Percentiles rank a stretch among this genome's conserved stretches.
These are phyloP conservation scores for Quercus berberidifolia DNA, from an alignment of 306 rosid genomes.

Conservation along the genomic window DNA sequence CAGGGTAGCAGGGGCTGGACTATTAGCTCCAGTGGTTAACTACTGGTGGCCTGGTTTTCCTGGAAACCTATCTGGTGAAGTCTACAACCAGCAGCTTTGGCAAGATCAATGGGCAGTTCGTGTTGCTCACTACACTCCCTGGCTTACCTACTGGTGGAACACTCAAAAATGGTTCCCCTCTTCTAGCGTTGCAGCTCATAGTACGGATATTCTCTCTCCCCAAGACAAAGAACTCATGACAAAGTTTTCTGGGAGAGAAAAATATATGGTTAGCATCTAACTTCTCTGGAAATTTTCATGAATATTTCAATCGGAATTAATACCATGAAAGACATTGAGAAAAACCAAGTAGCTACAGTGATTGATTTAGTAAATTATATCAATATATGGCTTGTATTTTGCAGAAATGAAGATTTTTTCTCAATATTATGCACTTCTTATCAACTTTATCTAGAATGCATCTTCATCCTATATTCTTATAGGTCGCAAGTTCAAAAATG, in stretches of 20 bases:
- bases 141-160: slow-evolving; percentile 96
- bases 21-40: slow-evolving; percentile 68
- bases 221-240: slow-evolving; percentile 40
- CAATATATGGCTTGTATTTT: neutral
- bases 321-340: neutral
- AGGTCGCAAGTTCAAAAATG: neutral
- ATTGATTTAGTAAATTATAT: neutral
- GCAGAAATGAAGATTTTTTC: neutral
- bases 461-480: neutral
- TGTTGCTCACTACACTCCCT: slow-evolving; percentile 69
- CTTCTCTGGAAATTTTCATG: neutral
- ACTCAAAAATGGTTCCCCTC: slow-evolving; percentile 79
- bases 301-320: neutral
- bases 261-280: slow-evolving; percentile 25
- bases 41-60: slow-evolving; percentile 89
- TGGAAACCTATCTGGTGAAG: slow-evolving; percentile 53
- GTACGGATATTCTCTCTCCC: slow-evolving; percentile 23
- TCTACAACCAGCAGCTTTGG: slow-evolving; percentile 22
- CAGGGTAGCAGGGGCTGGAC: slow-evolving; percentile 81
- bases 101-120: slow-evolving; percentile 78
- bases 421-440: neutral
- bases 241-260: neutral
- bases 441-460: neutral
- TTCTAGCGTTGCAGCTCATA: slow-evolving; percentile 22
- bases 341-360: neutral